Evolutionary conservation across 78 protist species (phyloP).

Genomic region (Bigelowiella natans): DNA sequence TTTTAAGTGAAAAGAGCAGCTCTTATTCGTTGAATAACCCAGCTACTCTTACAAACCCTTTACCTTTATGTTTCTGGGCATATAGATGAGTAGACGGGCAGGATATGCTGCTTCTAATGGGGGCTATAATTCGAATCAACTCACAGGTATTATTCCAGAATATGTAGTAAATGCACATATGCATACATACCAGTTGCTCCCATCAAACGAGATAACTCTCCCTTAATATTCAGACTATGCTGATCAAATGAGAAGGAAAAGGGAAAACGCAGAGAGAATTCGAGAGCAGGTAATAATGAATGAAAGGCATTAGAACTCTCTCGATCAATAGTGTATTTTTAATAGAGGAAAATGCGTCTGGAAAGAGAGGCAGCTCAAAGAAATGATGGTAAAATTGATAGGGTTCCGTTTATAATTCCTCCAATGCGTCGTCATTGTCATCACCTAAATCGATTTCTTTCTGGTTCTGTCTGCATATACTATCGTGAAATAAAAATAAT

Average conservation of each 20-base stretch:
- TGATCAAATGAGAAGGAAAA: background rate
- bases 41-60: too few species aligned
- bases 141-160: background rate
- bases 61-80: too few species aligned
- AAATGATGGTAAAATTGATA: background rate
- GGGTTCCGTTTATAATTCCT: too few species aligned
- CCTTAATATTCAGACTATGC: background rate
- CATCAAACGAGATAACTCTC: background rate
- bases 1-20: too few species aligned
- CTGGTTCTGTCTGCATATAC: too few species aligned
- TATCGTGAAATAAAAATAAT: too few species aligned
- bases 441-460: too few species aligned
- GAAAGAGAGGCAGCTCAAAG: background rate
- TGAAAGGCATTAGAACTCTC: background rate
- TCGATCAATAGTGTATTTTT: background rate
- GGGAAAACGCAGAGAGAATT: background rate
- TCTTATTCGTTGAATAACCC: too few species aligned
- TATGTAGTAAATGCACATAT: background rate
- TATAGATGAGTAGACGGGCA: too few species aligned
- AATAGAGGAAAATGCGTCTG: background rate
- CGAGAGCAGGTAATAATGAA: background rate
- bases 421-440: too few species aligned
- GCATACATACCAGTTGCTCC: too few species aligned
- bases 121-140: background rate
- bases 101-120: background rate